Evolutionary conservation across 257 asterid genomes (phyloP).

Genomic region (Solanum medicagineum): DNA sequence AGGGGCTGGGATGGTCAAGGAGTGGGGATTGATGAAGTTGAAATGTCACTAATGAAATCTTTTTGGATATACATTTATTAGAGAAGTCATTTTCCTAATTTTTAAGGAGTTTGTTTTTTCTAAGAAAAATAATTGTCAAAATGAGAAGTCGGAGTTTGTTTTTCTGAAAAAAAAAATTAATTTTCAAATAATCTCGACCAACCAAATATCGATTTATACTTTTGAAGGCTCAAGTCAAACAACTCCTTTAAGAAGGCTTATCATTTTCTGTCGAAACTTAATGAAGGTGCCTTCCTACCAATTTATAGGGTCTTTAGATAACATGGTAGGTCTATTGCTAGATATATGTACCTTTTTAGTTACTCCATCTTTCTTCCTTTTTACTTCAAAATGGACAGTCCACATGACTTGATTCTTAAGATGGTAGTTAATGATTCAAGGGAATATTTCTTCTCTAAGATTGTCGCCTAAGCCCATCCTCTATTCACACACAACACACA

Average conservation of each 20-base stretch:
- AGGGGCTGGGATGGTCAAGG: too few relatives aligned
- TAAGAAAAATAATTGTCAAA: too few relatives aligned
- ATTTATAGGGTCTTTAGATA: neutral
- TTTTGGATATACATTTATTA: too few relatives aligned
- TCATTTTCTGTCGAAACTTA: neutral
- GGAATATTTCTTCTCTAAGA: neutral
- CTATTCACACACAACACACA: neutral
- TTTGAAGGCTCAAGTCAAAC: neutral
- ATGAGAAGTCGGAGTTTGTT: too few relatives aligned
- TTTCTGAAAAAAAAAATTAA: too few relatives aligned
- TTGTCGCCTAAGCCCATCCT: neutral
- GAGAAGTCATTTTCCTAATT: too few relatives aligned
- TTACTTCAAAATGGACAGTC: neutral
- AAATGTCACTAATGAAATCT: too few relatives aligned
- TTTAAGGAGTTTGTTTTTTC: too few relatives aligned
- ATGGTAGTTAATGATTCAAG: neutral
- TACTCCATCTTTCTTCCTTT: neutral
- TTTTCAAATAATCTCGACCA: too few relatives aligned
- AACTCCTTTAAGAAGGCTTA: neutral
- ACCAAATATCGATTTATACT: neutral
- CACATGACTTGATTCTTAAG: neutral
- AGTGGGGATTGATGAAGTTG: too few relatives aligned
- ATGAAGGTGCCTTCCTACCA: neutral
- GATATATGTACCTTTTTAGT: neutral
- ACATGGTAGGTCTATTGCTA: neutral